Evolutionary conservation across 78 protist species (phyloP).

Genomic region (Emiliania huxleyi): DNA sequence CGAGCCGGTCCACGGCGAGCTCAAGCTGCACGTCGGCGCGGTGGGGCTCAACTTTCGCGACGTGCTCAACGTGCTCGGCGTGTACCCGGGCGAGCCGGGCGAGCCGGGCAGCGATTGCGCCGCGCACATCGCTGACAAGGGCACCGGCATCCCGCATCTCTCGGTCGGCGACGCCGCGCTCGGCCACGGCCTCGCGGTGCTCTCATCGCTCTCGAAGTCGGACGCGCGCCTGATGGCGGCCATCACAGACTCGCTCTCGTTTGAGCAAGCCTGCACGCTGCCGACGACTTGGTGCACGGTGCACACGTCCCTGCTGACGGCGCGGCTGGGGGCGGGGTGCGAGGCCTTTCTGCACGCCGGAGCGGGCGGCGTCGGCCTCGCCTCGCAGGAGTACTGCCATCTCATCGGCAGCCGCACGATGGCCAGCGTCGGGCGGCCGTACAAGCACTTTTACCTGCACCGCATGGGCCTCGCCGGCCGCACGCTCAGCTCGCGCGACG

Average conservation of each 20-base stretch:
- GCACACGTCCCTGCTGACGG: background rate
- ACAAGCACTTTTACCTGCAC: background rate
- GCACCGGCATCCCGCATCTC: too few species aligned
- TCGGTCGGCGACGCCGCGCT: background rate
- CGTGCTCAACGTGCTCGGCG: background rate
- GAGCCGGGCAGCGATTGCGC: background rate
- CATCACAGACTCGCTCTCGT: background rate
- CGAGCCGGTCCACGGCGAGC: background rate
- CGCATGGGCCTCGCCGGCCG: background rate
- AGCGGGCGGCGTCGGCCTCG: slow-evolving; percentile 42
- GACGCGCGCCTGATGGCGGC: background rate
- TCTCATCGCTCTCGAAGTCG: background rate
- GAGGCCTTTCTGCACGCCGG: slow-evolving; percentile 2
- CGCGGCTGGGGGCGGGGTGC: background rate
- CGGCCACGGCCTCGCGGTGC: background rate
- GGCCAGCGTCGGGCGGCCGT: slow-evolving; percentile 14
- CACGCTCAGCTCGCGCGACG: background rate
- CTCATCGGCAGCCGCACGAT: background rate
- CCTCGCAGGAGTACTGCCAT: background rate
- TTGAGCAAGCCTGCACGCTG: background rate
- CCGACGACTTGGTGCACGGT: background rate
- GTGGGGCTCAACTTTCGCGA: slow-evolving; percentile 17
- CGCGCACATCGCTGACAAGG: background rate
- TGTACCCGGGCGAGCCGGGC: background rate
- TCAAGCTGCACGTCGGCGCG: background rate